Base-by-base conservation (phyloP, 202 grass and related monocot species). In the Tripidium arundinaceum region DNA sequence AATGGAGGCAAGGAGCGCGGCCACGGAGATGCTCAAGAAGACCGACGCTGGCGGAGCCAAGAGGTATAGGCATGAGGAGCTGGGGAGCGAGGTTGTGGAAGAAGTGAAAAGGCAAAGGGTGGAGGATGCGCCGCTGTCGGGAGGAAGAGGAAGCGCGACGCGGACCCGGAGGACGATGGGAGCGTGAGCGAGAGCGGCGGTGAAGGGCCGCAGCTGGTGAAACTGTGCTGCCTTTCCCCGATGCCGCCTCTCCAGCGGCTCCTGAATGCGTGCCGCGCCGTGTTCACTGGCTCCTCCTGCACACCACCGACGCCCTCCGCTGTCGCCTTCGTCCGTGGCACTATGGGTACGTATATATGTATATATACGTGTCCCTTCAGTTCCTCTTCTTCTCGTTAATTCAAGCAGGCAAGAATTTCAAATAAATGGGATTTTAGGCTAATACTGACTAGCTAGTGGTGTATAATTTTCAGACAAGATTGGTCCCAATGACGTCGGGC, bases 221-320 rank as follows among this genome's bases (percentile, higher is more conserved):
- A 59, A 52, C 74, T 4, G 31, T 33, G 31, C n/a, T n/a, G n/a
- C 1, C 31, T 33, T 33, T 33, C 45, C 19, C 2, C 2, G 38
- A 2, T 14, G 19, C 8, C 3, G 69, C 12, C 79, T 25, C 78
- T 89, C 38, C 92, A 85, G 74, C 63, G 40, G 11, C 84, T 91
- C 36, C 87, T 91, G 65, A 39, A 64, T 26, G 80, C 78, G 2
- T 94, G 92, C 82, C 85, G 77, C 42, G 50, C 65, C 50, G 68
- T 82, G 79, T 83, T 94, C 55, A 66, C 47, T 16, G 77, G 78
- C 19, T 41, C 81, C 19, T 41, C 81, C 8, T 34, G 45, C 36
- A 63, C 67, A 22, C 73, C 86, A 11, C 92, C 83, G 46, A 47
- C 52, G 22, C 46, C 77, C 3, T 18, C 40, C 8, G 81, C 72